These are phyloP conservation scores for Pythium chondricola DNA, from an alignment of 352 stramenopile species.

Conservation along the genomic window DNA sequence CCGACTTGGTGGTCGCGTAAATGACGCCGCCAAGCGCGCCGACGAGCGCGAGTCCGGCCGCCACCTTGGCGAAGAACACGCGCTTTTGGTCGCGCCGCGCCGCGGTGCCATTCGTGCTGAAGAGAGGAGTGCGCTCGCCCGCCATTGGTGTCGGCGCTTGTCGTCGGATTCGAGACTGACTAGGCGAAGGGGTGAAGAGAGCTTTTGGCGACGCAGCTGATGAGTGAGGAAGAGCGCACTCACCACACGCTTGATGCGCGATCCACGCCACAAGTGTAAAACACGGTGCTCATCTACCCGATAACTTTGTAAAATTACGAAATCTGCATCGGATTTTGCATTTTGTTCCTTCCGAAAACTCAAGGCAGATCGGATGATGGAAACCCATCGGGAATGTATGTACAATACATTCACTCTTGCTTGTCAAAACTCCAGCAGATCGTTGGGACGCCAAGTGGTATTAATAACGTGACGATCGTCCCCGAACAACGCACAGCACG, in stretches of 20 bases:
- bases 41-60: constrained; percentile 6
- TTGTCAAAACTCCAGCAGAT: no score
- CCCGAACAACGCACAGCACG: no score
- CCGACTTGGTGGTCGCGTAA: constrained; percentile 1
- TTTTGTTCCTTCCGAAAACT: no score
- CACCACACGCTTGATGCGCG: constrained; percentile 13
- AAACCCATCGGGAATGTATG: no score
- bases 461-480: no score
- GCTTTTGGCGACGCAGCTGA: not conserved
- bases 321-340: constrained; percentile 7
- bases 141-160: constrained; percentile 5
- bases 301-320: not conserved
- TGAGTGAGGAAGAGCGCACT: not conserved
- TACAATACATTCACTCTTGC: no score
- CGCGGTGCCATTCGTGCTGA: constrained; percentile 7
- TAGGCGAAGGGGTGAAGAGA: not conserved
- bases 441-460: no score
- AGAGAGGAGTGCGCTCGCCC: constrained; percentile 15
- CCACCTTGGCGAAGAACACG: constrained; percentile 15
- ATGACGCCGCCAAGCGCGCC: constrained; percentile 3
- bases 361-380: no score
- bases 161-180: not conserved
- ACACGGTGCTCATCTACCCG: constrained; percentile 1
- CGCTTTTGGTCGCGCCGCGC: constrained; percentile 8
- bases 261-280: constrained; percentile 3